These are phyloP conservation scores for Candida glucosophila DNA, from an alignment of 1,139 yeast genomes.

Conservation along the genomic window DNA sequence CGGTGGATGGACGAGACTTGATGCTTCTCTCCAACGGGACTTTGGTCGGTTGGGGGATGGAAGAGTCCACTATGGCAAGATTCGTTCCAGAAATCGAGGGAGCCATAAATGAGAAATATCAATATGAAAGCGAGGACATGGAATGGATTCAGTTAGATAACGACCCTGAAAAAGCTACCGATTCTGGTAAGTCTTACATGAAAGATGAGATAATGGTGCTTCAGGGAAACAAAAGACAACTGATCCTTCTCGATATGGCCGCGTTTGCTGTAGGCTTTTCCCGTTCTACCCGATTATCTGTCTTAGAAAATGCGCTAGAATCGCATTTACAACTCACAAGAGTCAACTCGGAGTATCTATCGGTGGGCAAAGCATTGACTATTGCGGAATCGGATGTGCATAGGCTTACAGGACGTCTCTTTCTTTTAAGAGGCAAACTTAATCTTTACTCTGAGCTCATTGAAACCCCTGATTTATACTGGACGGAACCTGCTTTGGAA, in stretches of 20 bases:
- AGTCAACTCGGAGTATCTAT: conserved; percentile 54
- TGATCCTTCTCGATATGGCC: conserved; percentile 63
- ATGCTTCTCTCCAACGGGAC: conserved; percentile 67
- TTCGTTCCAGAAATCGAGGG: conserved; percentile 38
- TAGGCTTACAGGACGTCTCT: conserved; percentile 62
- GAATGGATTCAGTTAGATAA: conserved; percentile 57
- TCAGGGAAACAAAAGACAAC: conserved; percentile 37
- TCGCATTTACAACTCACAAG: conserved; percentile 55
- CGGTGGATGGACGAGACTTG: conserved; percentile 32
- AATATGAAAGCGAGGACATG: conserved; percentile 73
- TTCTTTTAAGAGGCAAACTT: conserved; percentile 69
- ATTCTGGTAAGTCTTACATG: conserved; percentile 35
- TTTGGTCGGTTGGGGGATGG: conserved; percentile 73
- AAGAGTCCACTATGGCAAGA: conserved; percentile 29
- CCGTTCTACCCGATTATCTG: conserved; percentile 75
- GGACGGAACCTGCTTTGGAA: conserved; percentile 86
- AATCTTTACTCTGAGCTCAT: conserved; percentile 83
- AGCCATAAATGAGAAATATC: conserved; percentile 31
- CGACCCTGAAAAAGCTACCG: conserved; percentile 17
- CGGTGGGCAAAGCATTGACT: conserved; percentile 52
- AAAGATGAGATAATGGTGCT: conserved; percentile 66
- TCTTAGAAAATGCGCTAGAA: conserved; percentile 67
- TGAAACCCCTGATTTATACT: conserved; percentile 86
- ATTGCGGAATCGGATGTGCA: conserved; percentile 58
- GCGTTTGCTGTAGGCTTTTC: conserved; percentile 87